Percentiles rank a stretch among this genome's conserved stretches.
Evolutionary conservation across 768 basidiomycete genomes (phyloP).

Genomic region (Podaxis sp.): DNA sequence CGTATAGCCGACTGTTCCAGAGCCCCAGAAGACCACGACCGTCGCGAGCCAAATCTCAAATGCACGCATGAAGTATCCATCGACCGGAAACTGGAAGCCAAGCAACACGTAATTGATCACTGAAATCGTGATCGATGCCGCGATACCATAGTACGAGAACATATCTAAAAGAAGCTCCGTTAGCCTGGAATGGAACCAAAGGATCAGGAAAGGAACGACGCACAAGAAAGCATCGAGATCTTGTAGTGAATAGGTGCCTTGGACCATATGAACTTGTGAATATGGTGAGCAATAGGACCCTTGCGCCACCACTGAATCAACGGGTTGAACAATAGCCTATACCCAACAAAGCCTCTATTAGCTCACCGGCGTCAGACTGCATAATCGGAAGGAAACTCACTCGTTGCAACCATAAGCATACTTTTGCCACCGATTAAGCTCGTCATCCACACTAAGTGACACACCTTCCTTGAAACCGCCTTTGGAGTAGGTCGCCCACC

Average conservation of each 20-base stretch:
- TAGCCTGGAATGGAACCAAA: conserved; percentile 1
- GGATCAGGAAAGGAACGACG: conserved; percentile 21
- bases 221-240: conserved; percentile 72
- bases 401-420: conserved; percentile 64
- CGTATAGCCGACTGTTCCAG: conserved; percentile 71
- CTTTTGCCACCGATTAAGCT: conserved; percentile 90
- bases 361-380: conserved; percentile 20
- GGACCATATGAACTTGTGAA: conserved; percentile 78
- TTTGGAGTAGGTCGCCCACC: conserved; percentile 84
- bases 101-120: conserved; percentile 75
- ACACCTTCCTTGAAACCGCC: conserved; percentile 92
- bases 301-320: conserved; percentile 70
- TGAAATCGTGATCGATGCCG: conserved; percentile 63
- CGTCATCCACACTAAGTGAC: conserved; percentile 83
- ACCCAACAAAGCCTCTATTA: conserved; percentile 21
- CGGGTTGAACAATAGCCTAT: conserved; percentile 81
- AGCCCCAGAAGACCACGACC: conserved; percentile 74
- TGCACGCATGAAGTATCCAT: conserved; percentile 75
- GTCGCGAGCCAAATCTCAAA: conserved; percentile 83
- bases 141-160: conserved; percentile 67
- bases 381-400: conserved; percentile 39
- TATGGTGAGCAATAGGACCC: conserved; percentile 76
- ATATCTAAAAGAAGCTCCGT: conserved; percentile 36
- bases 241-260: conserved; percentile 79
- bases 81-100: conserved; percentile 70